Percentiles rank a stretch among this genome's conserved stretches.
phyloP scores from a whole-genome alignment of 495 filamentous ascomycete species.

The Talaromyces nanjingensis region DNA sequence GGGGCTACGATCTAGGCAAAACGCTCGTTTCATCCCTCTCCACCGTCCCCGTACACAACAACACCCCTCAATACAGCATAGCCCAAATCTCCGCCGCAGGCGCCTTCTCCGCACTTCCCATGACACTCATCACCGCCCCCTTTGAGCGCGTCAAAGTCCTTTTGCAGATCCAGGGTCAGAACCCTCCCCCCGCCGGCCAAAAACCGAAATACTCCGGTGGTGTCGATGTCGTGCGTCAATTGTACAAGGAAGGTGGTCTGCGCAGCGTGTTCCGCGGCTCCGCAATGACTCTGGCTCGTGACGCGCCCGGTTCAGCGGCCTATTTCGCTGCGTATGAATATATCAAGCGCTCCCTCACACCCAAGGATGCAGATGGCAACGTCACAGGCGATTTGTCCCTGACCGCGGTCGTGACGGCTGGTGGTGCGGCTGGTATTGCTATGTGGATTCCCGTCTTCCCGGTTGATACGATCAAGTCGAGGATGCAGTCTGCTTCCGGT shows the following conservation, averaged over 20 bases:
- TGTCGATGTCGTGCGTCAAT: conserved; percentile 86
- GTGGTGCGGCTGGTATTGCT: conserved; percentile 84
- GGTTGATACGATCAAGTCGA: conserved; percentile 90
- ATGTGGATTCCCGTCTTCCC: conserved; percentile 99
- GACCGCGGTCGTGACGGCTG: conserved; percentile 75
- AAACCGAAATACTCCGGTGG: conserved; percentile 90
- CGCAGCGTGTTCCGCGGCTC: conserved; percentile 87
- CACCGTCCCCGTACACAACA: conserved; percentile 53
- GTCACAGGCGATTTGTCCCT: conserved; percentile 64
- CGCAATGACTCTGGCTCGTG: conserved; percentile 84
- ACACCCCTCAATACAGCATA: conserved; percentile 61
- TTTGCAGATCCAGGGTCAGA: conserved; percentile 94
- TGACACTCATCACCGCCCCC: conserved; percentile 95
- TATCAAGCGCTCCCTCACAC: conserved; percentile 83
- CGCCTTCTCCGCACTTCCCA: conserved; percentile 96
- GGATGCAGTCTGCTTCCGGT: conserved; percentile 87
- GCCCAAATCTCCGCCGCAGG: conserved; percentile 86
- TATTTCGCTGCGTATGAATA: conserved; percentile 98
- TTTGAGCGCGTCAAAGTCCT: conserved; percentile 99
- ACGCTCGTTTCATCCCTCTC: conserved; percentile 66
- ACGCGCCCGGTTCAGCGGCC: conserved; percentile 85
- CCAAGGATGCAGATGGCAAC: conserved; percentile 71
- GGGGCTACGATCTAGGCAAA: conserved; percentile 95
- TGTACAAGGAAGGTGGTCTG: conserved; percentile 87
- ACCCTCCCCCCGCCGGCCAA: conserved; percentile 72